A percentile compares a stretch with the other conserved stretches of the same genome.
Conservation (phyloP, 768 basidiomycete genomes). For the Psilocybe azurescens region DNA sequence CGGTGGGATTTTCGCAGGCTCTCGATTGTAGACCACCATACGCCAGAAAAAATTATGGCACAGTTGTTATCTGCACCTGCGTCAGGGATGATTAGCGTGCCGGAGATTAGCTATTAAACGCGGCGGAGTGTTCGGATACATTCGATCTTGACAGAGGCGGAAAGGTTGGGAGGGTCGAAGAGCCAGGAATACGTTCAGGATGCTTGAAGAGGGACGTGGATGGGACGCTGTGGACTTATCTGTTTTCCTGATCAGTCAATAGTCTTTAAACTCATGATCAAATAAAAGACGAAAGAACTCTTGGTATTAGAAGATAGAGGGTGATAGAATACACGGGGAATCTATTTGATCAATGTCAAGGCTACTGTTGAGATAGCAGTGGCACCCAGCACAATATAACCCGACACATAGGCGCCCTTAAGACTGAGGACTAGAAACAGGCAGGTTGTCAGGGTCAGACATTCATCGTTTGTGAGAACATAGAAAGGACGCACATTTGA, state of each 20-base stretch:
- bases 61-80: neutral
- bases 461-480: conserved; percentile 3
- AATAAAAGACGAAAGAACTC: neutral
- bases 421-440: conserved; percentile 68
- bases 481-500: conserved; percentile 70
- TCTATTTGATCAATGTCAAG: conserved; percentile 44
- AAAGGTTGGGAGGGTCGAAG: neutral
- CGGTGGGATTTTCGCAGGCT: neutral
- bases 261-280: neutral
- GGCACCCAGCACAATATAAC: conserved; percentile 84
- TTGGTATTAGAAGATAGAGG: neutral
- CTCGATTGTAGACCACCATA: neutral
- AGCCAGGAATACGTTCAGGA: neutral
- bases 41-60: neutral
- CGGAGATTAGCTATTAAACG: neutral
- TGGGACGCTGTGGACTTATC: neutral
- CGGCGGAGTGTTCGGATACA: neutral
- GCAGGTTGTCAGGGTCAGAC: conserved; percentile 1
- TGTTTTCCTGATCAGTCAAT: neutral
- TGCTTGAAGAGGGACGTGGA: neutral
- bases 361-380: conserved; percentile 77
- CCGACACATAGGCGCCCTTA: conserved; percentile 80
- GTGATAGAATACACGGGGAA: neutral
- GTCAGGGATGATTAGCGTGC: too few relatives aligned
- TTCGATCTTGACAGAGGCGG: neutral